Percentiles rank a stretch among this genome's conserved stretches.
Conservation (phyloP, 352 stramenopile species). For the Pythium oligandrum region DNA sequence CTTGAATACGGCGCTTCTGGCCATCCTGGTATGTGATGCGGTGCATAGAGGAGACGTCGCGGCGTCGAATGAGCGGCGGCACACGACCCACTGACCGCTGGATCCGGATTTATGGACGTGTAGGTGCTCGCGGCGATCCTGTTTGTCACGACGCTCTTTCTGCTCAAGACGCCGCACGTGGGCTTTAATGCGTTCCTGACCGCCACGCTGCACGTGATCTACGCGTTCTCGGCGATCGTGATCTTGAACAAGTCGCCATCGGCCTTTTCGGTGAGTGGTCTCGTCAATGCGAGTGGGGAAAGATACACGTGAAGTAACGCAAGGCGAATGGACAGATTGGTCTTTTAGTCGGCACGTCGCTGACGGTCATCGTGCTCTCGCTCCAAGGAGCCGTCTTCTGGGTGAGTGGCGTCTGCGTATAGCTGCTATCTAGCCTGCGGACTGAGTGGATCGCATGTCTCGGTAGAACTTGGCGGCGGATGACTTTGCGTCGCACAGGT, state of each 20-base stretch:
- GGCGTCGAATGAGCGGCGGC: not conserved
- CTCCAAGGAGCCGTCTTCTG: conserved; percentile 69
- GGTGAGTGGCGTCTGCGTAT: conserved; percentile 19
- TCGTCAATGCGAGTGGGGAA: no score
- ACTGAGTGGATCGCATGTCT: no score
- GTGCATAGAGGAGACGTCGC: not conserved
- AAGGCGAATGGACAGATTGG: conserved; percentile 39
- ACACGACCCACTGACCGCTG: no score
- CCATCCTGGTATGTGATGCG: conserved; percentile 50
- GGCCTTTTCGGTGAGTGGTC: conserved; percentile 57
- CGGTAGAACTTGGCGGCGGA: no score
- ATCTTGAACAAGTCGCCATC: conserved; percentile 80
- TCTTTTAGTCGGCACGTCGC: conserved; percentile 61
- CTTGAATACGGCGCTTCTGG: conserved; percentile 62
- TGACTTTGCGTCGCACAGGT: conserved; percentile 2
- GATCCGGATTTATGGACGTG: not conserved
- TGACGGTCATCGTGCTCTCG: conserved; percentile 60
- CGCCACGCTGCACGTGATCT: conserved; percentile 49
- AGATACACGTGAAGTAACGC: no score
- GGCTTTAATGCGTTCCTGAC: conserved; percentile 68
- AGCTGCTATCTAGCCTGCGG: no score
- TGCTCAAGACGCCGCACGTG: conserved; percentile 62
- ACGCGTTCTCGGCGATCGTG: conserved; percentile 70
- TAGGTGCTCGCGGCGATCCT: conserved; percentile 57
- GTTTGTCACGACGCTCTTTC: conserved; percentile 64